Conservation (phyloP, 768 basidiomycete species). For the Serendipita sp. region DNA sequence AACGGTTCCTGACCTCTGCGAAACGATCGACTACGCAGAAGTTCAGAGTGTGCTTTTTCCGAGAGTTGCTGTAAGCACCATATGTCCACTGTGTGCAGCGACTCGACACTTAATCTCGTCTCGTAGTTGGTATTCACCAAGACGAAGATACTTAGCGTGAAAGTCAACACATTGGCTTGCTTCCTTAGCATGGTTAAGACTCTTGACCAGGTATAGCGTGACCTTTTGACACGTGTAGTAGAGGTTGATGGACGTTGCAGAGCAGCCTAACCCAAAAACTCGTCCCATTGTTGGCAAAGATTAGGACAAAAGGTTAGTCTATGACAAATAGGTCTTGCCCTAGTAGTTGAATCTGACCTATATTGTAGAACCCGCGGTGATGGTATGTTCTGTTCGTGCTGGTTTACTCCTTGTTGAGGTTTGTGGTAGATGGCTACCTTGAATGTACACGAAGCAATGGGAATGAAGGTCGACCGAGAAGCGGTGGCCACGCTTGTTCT, state of each 20-base stretch:
- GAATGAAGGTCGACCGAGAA: slow-evolving; percentile 83
- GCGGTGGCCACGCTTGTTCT: slow-evolving; percentile 79
- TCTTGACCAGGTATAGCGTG: slow-evolving; percentile 54
- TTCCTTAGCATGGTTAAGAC: slow-evolving; percentile 81
- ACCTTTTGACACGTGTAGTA: background rate
- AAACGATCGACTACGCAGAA: slow-evolving; percentile 88
- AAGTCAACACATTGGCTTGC: slow-evolving; percentile 74
- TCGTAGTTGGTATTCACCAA: slow-evolving; percentile 78
- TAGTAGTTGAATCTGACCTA: background rate
- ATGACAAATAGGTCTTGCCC: background rate
- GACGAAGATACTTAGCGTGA: slow-evolving; percentile 78
- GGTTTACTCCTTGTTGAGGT: background rate
- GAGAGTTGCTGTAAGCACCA: slow-evolving; percentile 64
- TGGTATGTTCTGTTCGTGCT: slow-evolving; percentile 33
- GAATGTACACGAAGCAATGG: slow-evolving; percentile 91
- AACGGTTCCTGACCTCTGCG: slow-evolving; percentile 73
- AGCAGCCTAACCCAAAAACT: slow-evolving; percentile 85
- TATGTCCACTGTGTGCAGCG: background rate
- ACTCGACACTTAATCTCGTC: slow-evolving; percentile 6
- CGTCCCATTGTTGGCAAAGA: slow-evolving; percentile 85
- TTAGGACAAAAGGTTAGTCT: slow-evolving; percentile 55
- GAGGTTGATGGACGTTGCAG: slow-evolving; percentile 21
- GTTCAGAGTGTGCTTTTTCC: slow-evolving; percentile 83
- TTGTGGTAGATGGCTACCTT: slow-evolving; percentile 62
- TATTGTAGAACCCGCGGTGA: slow-evolving; percentile 66